Conservation (phyloP, 2,329 filamentous ascomycete genomes). For the Exophiala alcalophila region DNA sequence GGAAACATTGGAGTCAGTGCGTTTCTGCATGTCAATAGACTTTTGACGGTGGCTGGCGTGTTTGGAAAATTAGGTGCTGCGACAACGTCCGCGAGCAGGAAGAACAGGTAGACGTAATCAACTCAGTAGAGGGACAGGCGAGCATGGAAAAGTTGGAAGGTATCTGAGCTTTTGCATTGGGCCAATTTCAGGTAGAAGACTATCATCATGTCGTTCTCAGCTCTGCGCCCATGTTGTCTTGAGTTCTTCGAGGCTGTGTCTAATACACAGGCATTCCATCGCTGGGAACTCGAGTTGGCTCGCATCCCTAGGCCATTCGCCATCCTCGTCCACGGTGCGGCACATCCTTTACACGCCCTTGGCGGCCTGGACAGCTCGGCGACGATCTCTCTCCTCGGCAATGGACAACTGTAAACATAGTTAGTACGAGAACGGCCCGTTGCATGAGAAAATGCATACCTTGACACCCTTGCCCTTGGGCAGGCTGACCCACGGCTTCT, state of each 20-base stretch:
- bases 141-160: slow-evolving; percentile 9
- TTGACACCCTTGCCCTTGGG: slow-evolving; percentile 99
- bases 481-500: slow-evolving; percentile 99
- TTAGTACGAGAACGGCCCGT: slow-evolving; percentile 17
- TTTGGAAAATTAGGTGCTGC: slow-evolving; percentile 49
- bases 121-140: no score
- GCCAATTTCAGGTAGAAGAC: background rate
- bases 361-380: slow-evolving; percentile 61
- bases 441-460: slow-evolving; percentile 44
- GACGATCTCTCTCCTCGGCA: slow-evolving; percentile 97
- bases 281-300: no score
- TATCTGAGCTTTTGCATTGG: background rate
- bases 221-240: no score
- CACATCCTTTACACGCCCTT: slow-evolving; percentile 10
- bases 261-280: no score
- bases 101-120: slow-evolving; percentile 6
- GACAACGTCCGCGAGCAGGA: slow-evolving; percentile 7
- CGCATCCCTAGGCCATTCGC: no score
- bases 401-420: slow-evolving; percentile 72
- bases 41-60: slow-evolving; percentile 57
- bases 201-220: no score
- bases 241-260: no score
- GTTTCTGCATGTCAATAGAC: slow-evolving; percentile 56
- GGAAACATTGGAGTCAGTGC: slow-evolving; percentile 67
- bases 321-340: no score